Conservation (phyloP, 495 filamentous ascomycete genomes). For the Penicillium riverlandense region DNA sequence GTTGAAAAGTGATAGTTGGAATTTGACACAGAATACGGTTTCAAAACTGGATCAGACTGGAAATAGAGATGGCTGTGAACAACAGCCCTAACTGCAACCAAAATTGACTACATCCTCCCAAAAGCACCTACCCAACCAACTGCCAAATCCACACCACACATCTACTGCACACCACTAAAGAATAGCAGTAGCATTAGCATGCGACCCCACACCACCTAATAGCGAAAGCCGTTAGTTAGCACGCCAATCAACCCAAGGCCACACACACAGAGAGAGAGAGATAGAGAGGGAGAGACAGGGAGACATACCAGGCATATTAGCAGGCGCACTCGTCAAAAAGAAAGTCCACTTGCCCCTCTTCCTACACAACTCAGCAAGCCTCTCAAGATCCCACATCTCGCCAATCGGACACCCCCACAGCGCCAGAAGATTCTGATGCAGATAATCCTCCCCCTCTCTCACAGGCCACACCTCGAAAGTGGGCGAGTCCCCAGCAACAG, state of each 20-base stretch:
- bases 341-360: conserved; percentile 56
- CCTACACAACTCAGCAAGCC: conserved; percentile 37
- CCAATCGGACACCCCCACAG: conserved; percentile 58
- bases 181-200: conserved; percentile 9
- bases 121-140: conserved; percentile 11
- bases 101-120: background rate
- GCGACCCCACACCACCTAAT: conserved; percentile 15
- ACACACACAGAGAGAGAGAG: background rate
- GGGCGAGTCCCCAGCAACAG: conserved; percentile 53
- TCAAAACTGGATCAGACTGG: too few relatives aligned
- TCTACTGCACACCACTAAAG: too few relatives aligned
- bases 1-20: too few relatives aligned
- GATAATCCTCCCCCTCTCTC: conserved; percentile 27
- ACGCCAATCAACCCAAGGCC: background rate
- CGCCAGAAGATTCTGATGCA: conserved; percentile 59
- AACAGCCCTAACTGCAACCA: too few relatives aligned
- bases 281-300: background rate
- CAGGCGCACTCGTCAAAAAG: conserved; percentile 55
- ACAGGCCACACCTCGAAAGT: conserved; percentile 57
- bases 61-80: too few relatives aligned
- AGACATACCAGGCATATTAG: conserved; percentile 44
- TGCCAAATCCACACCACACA: background rate
- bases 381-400: conserved; percentile 55
- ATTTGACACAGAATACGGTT: too few relatives aligned
- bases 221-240: background rate